Conservation (phyloP, 2,329 filamentous ascomycete genomes). For the Dactylellina leptospora region DNA sequence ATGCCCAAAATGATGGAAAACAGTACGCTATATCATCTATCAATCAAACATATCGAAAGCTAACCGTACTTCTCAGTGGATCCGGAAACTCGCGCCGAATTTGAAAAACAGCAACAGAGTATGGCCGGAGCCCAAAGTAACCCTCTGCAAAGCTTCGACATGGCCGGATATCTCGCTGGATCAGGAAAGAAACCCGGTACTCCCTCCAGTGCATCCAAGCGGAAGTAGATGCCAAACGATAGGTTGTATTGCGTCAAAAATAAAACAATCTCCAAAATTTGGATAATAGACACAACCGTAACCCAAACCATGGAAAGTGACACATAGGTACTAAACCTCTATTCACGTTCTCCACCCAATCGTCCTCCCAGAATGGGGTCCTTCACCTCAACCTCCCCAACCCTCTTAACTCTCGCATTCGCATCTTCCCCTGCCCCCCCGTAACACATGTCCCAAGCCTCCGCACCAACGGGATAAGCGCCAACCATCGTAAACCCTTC, state of each 20-base stretch:
- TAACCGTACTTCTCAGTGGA: constrained; percentile 74
- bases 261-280: background rate
- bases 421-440: constrained; percentile 63
- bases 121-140: constrained; percentile 59
- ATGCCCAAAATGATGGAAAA: constrained; percentile 97
- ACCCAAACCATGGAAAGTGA: background rate
- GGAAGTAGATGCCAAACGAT: constrained; percentile 31
- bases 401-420: constrained; percentile 63
- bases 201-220: constrained; percentile 24
- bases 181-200: constrained; percentile 39
- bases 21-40: constrained; percentile 69
- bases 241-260: background rate
- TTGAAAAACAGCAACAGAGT: constrained; percentile 85
- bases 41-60: constrained; percentile 4
- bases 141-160: constrained; percentile 68
- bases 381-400: constrained; percentile 60
- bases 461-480: constrained; percentile 64
- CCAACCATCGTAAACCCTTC: constrained; percentile 68
- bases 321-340: constrained; percentile 55
- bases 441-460: constrained; percentile 65
- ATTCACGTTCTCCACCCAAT: constrained; percentile 59
- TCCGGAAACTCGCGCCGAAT: constrained; percentile 91
- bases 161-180: constrained; percentile 72
- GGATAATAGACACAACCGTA: background rate
- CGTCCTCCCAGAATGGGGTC: constrained; percentile 64